A percentile compares a stretch with the other conserved stretches of the same genome.
These are phyloP conservation scores for Colletotrichum aenigma DNA, from an alignment of 2,329 filamentous ascomycete species.

Conservation along the genomic window DNA sequence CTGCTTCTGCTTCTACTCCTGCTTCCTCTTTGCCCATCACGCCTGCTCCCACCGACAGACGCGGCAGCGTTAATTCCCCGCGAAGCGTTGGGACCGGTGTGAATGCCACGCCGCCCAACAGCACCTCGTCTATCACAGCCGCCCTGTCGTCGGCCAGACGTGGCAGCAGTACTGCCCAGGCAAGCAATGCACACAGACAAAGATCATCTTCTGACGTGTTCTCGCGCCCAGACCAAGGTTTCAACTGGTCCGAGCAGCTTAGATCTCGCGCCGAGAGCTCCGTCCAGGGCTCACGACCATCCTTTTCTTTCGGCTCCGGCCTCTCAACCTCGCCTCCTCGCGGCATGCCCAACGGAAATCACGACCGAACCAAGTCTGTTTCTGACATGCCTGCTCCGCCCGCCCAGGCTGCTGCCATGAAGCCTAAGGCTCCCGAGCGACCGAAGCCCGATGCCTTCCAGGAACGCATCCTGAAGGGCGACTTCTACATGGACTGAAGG, in stretches of 20 bases:
- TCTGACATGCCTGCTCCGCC: slow-evolving; percentile 66
- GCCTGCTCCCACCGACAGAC: slow-evolving; percentile 31
- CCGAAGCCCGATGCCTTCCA: slow-evolving; percentile 92
- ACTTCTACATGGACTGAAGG: slow-evolving; percentile 95
- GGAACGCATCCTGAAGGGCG: slow-evolving; percentile 95
- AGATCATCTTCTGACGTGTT: slow-evolving; percentile 70
- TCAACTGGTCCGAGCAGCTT: slow-evolving; percentile 97
- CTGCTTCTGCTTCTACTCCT: slow-evolving; percentile 39
- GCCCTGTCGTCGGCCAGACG: slow-evolving; percentile 36
- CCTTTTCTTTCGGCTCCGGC: slow-evolving; percentile 60
- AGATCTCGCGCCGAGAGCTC: slow-evolving; percentile 88
- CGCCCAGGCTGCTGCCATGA: slow-evolving; percentile 50
- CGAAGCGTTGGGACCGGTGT: neutral
- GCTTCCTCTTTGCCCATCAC: slow-evolving; percentile 35
- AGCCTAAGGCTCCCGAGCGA: slow-evolving; percentile 50
- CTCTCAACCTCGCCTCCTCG: slow-evolving; percentile 48
- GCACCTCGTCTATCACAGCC: slow-evolving; percentile 34
- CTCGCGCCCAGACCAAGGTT: slow-evolving; percentile 78
- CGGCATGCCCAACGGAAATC: slow-evolving; percentile 37
- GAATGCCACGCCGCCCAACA: slow-evolving; percentile 32
- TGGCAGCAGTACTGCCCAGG: slow-evolving; percentile 51
- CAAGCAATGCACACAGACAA: slow-evolving; percentile 62
- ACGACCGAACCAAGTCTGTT: slow-evolving; percentile 74
- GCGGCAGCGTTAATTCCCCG: slow-evolving; percentile 20
- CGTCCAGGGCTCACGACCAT: slow-evolving; percentile 60